Percentiles rank a stretch among this genome's conserved stretches.
Conservation (phyloP, 192 early-diverging fungal genomes). For the Coemansia sp. region DNA sequence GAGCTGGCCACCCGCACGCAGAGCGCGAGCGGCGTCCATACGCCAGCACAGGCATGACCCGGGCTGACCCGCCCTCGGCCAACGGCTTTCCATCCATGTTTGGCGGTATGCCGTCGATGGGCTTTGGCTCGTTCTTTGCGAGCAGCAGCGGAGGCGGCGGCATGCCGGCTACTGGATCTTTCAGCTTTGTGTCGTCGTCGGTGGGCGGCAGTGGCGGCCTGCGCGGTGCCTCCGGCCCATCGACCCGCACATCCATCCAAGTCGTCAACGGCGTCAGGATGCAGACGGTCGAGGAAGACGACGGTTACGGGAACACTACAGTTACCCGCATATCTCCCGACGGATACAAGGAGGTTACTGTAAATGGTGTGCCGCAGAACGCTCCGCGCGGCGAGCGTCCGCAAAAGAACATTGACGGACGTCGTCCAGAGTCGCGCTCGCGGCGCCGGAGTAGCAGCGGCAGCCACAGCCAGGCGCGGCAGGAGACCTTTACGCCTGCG, state of each 20-base stretch:
- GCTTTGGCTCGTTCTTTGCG: constrained; percentile 32
- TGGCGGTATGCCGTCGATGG: constrained; percentile 31
- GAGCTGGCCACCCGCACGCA: constrained; percentile 9
- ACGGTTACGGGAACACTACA: constrained; percentile 46
- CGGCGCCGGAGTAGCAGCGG: constrained; percentile 17
- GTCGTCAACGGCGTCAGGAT: constrained; percentile 44
- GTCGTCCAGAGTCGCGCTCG: constrained; percentile 1
- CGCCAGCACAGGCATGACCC: constrained; percentile 11
- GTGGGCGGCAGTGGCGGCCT: constrained; percentile 33
- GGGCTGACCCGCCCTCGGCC: not conserved
- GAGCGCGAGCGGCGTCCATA: constrained; percentile 49
- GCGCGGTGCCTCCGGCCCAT: constrained; percentile 34
- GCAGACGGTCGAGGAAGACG: constrained; percentile 46
- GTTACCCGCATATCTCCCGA: constrained; percentile 44
- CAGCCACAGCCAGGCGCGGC: constrained; percentile 4
- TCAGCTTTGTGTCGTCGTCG: constrained; percentile 52
- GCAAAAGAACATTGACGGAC: constrained; percentile 10
- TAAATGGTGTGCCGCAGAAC: constrained; percentile 47
- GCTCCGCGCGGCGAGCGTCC: constrained; percentile 3
- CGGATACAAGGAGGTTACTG: constrained; percentile 38
- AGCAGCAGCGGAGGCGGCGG: constrained; percentile 6
- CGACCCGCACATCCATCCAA: constrained; percentile 43
- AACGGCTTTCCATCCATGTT: constrained; percentile 42
- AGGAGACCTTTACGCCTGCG: constrained; percentile 7
- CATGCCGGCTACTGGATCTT: constrained; percentile 38